Evolutionary conservation across 2,329 filamentous ascomycete species (phyloP).

Genomic region (Ceratocystis diversiconidia): DNA sequence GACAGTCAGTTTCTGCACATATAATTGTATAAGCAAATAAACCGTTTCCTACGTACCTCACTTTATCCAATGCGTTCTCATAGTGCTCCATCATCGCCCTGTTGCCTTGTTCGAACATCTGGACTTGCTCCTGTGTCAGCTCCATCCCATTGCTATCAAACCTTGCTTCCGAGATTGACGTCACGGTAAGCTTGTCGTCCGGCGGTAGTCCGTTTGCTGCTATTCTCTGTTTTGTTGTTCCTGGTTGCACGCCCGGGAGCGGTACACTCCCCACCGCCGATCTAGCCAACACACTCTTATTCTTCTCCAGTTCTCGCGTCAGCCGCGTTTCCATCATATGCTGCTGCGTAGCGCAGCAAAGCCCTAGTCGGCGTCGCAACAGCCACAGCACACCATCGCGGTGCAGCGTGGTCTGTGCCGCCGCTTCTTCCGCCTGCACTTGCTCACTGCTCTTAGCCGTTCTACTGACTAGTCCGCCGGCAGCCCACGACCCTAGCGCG

Average conservation of each 20-base stretch:
- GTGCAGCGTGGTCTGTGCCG: constrained; percentile 52
- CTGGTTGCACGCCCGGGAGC: constrained; percentile 19
- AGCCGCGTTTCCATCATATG: constrained; percentile 87
- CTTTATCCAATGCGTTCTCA: constrained; percentile 85
- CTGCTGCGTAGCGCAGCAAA: constrained; percentile 64
- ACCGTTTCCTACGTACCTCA: constrained; percentile 49
- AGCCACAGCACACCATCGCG: constrained; percentile 76
- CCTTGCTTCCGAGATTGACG: constrained; percentile 19
- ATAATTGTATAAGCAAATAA: not conserved
- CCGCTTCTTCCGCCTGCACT: constrained; percentile 53
- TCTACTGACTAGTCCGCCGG: constrained; percentile 44
- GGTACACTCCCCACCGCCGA: constrained; percentile 25
- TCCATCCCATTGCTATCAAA: constrained; percentile 29
- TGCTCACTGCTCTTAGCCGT: constrained; percentile 49
- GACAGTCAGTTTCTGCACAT: constrained; percentile 8
- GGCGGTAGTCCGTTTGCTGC: constrained; percentile 13
- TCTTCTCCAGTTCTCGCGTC: constrained; percentile 75
- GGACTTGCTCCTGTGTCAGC: constrained; percentile 70
- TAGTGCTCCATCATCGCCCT: constrained; percentile 86
- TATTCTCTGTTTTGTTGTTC: not conserved
- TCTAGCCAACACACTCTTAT: constrained; percentile 69
- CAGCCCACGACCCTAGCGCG: constrained; percentile 47
- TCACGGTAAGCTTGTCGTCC: constrained; percentile 19
- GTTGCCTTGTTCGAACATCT: constrained; percentile 88
- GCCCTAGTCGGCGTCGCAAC: constrained; percentile 59